Percentiles rank a stretch among this genome's conserved stretches.
phyloP scores from a whole-genome alignment of 2,329 filamentous ascomycete species.

The Stagonosporopsis rhizophila region DNA sequence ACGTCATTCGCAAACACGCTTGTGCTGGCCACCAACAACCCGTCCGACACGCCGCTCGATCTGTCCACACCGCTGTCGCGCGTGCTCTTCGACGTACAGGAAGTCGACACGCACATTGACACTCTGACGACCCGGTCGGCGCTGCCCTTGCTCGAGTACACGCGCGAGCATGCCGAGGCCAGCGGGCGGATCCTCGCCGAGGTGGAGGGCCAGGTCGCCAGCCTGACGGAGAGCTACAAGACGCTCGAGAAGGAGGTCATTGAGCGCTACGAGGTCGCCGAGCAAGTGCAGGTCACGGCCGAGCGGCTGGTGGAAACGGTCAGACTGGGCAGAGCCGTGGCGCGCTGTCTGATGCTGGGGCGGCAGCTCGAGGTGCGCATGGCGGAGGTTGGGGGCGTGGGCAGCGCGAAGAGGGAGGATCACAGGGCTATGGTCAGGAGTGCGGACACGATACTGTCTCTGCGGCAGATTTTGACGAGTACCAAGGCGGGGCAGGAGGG shows the following conservation, averaged over 20 bases:
- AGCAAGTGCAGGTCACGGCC: constrained; percentile 79
- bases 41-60: constrained; percentile 87
- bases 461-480: constrained; percentile 75
- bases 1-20: constrained; percentile 86
- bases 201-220: constrained; percentile 80
- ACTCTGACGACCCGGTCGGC: constrained; percentile 84
- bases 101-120: constrained; percentile 96
- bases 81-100: constrained; percentile 94
- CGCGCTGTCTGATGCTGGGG: constrained; percentile 79
- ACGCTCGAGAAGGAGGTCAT: constrained; percentile 87
- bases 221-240: constrained; percentile 82
- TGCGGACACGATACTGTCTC: constrained; percentile 76
- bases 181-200: constrained; percentile 75
- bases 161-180: constrained; percentile 74
- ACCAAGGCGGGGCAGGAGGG: constrained; percentile 76
- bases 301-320: constrained; percentile 82
- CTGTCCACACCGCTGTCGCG: constrained; percentile 92
- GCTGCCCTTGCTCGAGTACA: constrained; percentile 79
- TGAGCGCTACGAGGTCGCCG: constrained; percentile 82
- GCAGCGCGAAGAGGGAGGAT: constrained; percentile 67
- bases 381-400: constrained; percentile 66
- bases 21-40: constrained; percentile 88
- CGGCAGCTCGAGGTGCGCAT: constrained; percentile 88
- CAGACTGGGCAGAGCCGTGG: constrained; percentile 76
- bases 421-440: constrained; percentile 82